A percentile compares a stretch with the other conserved stretches of the same genome.
phyloP scores from a whole-genome alignment of 768 basidiomycete genomes.

The Russula earlei region DNA sequence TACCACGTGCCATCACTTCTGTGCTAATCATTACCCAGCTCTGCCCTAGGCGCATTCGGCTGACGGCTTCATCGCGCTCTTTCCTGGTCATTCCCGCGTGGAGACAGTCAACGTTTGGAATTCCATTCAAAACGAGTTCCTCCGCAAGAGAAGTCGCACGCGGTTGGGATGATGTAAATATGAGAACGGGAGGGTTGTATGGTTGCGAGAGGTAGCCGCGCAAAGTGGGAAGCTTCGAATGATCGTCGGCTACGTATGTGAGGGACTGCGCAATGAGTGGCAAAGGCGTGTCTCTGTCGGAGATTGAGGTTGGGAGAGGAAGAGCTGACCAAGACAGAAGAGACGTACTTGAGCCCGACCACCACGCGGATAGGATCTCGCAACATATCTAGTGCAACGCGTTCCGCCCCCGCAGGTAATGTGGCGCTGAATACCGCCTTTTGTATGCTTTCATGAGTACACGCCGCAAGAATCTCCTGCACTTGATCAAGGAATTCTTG shows the following conservation, averaged over 20 bases:
- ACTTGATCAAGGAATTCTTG: conserved; percentile 82
- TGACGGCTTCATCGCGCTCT: conserved; percentile 78
- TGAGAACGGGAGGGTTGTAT: conserved; percentile 82
- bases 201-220: conserved; percentile 69
- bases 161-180: conserved; percentile 88
- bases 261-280: conserved; percentile 84
- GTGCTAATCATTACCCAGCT: conserved; percentile 96
- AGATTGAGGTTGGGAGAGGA: background rate
- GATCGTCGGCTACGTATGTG: conserved; percentile 86
- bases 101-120: conserved; percentile 77
- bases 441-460: conserved; percentile 57
- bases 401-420: conserved; percentile 80
- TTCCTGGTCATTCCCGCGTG: conserved; percentile 86
- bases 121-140: conserved; percentile 70
- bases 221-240: conserved; percentile 89
- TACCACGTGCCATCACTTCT: conserved; percentile 95
- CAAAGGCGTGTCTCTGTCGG: conserved; percentile 79
- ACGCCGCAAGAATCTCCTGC: conserved; percentile 76
- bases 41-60: conserved; percentile 78
- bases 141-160: conserved; percentile 72
- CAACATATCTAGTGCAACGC: conserved; percentile 77
- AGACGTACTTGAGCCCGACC: conserved; percentile 87
- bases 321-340: background rate
- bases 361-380: conserved; percentile 83
- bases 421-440: conserved; percentile 95